Evolutionary conservation across 257 asterid genomes (phyloP), one percentile per base, ranked within the genome.

Genomic region (Solanum paucissectum): DNA sequence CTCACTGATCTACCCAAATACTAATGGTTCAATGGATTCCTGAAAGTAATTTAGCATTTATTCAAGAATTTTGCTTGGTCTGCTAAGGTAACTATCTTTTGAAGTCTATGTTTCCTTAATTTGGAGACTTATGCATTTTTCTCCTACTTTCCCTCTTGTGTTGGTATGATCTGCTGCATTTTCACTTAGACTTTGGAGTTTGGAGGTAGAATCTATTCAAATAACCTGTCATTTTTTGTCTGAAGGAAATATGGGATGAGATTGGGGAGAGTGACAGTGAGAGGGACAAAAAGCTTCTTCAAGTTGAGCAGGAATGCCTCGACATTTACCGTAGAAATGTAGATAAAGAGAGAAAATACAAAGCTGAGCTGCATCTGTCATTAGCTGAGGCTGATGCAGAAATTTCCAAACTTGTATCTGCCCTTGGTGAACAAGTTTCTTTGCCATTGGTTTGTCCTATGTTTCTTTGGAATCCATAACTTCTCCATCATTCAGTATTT

Each of bases 271-370:
- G 91, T 72, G 98, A 92, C 29, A 81, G 72, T 12, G 98, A 95
- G 90, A 92, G 95, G 87, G 98, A 95, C 90, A 92, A 88, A 90
- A 92, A 92, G 92, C 96, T 95, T 89, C 94, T 93, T 87, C 95
- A 93, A 90, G 90, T 95, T 93, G 98, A 95, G 93, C 97, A 93
- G 89, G 97, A 95, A 89, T 95, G 98, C 89, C 96, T 95, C 20
- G 95, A 92, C 77, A 93, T 94, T 88, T 95, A 94, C 66, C 93
- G 94, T 46, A 90, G 91, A 90, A 93, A 91, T 89, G 97, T 95
- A 9, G 98, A 94, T 79, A 90, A 89, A 40, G 93, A 92, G 89
- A 93, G 94, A 89, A 90, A 93, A 87, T 88, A 89, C 90, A 94
- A 93, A 86, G 91, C 95, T 83, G 96, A 94, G 68, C 89, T 95